Evolutionary conservation across 345 rosid genomes (phyloP).

Genomic region (Camelina laxa): DNA sequence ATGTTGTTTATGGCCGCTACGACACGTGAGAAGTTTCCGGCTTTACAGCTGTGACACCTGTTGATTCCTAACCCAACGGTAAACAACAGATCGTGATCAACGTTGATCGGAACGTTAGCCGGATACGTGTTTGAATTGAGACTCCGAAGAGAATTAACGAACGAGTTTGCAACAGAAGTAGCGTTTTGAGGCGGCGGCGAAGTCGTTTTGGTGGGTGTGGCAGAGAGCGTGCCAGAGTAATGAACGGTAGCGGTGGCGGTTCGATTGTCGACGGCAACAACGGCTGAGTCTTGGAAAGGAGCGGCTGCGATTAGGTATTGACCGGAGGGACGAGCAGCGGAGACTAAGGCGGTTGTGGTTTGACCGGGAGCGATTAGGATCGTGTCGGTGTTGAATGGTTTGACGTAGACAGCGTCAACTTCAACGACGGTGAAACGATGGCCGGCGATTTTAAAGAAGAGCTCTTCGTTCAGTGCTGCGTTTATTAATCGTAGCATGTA

Average conservation of each 20-base stretch:
- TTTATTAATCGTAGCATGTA: conserved; percentile 82
- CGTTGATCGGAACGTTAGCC: conserved; percentile 61
- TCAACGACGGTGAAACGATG: conserved; percentile 85
- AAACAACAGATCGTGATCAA: conserved; percentile 70
- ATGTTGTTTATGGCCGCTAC: conserved; percentile 81
- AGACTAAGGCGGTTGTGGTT: conserved; percentile 70
- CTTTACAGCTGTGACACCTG: conserved; percentile 66
- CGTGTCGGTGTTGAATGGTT: conserved; percentile 73
- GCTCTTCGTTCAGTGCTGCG: conserved; percentile 89
- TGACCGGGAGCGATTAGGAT: conserved; percentile 80
- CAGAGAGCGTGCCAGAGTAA: conserved; percentile 58
- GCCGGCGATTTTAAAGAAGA: conserved; percentile 82
- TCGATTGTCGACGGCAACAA: conserved; percentile 60
- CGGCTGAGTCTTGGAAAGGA: conserved; percentile 84
- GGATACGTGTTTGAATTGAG: conserved; percentile 69
- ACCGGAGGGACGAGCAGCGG: conserved; percentile 53
- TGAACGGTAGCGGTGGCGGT: conserved; percentile 76
- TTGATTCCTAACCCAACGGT: conserved; percentile 75
- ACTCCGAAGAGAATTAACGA: conserved; percentile 60
- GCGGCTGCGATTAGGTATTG: conserved; percentile 68
- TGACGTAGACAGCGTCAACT: conserved; percentile 78
- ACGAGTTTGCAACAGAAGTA: conserved; percentile 59
- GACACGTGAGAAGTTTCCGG: conserved; percentile 55
- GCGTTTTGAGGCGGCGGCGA: conserved; percentile 63
- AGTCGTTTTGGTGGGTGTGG: conserved; percentile 49